Evolutionary conservation across 495 filamentous ascomycete species (phyloP), one percentile per base, ranked within the genome.

Genomic region (Hapsidospora chrysogenum): DNA sequence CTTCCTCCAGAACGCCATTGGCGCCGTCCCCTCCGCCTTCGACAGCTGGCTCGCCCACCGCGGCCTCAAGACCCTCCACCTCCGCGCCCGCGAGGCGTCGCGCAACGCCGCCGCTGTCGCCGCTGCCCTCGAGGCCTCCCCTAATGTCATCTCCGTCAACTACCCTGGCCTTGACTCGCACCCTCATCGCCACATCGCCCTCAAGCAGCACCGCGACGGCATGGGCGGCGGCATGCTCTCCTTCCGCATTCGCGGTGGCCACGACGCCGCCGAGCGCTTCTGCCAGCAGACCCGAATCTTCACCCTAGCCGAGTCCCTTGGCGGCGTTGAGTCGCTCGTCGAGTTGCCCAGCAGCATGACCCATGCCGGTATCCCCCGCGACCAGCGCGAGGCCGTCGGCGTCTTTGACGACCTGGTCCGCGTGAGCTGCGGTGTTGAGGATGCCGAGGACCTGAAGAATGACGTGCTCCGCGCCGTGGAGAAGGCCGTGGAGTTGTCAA

Each of bases 31-130:
- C 4, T 87, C 83, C 1, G 64, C 89, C 14, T 99, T 99, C 50
- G 89, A 99, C 65, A 86, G 75, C 62, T 99, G 87, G 87, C 81
- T 99, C 38, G 92, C 89, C n/a, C 92, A 99, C 60, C 77, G 89
- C 43, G 89, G 89, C 41, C 68, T 93, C 37, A 99, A 99, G 66
- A 99, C 89, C 4, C 72, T 99, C 20, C 89, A 99, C 59, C 66
- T 99, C 21, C 81, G 89, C 35, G 89, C 81, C 3, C 71, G 76
- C 31, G 81, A 92, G 52, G 81, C 92, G 3, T 77, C 70, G 37
- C 64, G 60, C 39, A 96, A 96, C 56, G 89, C 85, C 16, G 74
- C 70, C 2, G 64, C 72, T 18, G 70, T 99, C 29, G 86, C 92
- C 7, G 43, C 61, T 17, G 73, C 79, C 10, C 74, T 99, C 13